Conservation (phyloP, 2,329 filamentous ascomycete species). For the Calonectria naviculata region DNA sequence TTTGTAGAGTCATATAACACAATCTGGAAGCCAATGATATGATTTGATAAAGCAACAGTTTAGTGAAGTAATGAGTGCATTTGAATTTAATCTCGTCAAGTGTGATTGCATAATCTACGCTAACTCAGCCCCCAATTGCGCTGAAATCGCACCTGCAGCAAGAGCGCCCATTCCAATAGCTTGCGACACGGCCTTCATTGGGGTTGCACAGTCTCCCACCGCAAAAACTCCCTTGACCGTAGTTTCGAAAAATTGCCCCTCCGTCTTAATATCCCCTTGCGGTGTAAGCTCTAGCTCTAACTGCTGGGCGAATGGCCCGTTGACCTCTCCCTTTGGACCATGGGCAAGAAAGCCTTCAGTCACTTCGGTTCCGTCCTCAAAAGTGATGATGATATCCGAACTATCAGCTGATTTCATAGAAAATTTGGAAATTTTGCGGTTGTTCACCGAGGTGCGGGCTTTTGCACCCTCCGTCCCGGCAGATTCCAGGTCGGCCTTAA, state of each 20-base stretch:
- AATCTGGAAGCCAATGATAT: too few species aligned
- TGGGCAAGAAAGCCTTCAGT: slow-evolving; percentile 27
- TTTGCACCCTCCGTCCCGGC: background rate
- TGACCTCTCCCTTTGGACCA: slow-evolving; percentile 43
- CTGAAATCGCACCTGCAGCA: background rate
- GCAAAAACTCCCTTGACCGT: slow-evolving; percentile 59
- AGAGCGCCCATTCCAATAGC: background rate
- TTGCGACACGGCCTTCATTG: slow-evolving; percentile 25
- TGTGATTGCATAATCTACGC: background rate
- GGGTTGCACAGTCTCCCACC: slow-evolving; percentile 54
- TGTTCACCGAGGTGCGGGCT: background rate
- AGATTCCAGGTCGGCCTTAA: background rate
- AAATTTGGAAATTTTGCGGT: background rate
- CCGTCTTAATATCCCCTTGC: slow-evolving; percentile 51
- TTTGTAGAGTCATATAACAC: too few species aligned
- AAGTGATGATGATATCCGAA: slow-evolving; percentile 34
- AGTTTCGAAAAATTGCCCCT: slow-evolving; percentile 55
- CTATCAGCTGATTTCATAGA: background rate
- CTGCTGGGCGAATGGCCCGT: slow-evolving; percentile 50
- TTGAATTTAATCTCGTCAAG: background rate
- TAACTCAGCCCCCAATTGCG: background rate
- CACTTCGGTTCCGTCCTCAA: background rate
- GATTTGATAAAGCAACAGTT: too few species aligned
- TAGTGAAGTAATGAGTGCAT: too few species aligned
- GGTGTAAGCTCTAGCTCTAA: slow-evolving; percentile 51